Conservation (phyloP, 2,329 filamentous ascomycete species). For the Nemania sp. region DNA sequence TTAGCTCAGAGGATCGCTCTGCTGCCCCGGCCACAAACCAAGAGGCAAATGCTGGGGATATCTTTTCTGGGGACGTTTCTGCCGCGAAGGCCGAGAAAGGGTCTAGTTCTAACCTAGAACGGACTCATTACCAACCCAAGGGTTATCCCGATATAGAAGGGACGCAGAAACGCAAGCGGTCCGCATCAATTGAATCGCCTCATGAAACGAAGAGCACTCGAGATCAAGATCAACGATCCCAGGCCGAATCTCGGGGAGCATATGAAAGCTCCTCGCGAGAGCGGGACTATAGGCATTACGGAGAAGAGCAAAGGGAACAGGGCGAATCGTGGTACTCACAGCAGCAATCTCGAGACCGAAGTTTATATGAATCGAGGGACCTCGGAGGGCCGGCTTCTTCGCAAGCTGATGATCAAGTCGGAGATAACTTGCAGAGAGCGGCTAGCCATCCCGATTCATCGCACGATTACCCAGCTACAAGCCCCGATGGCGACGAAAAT, state of each 20-base stretch:
- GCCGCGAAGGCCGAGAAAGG: slow-evolving; percentile 45
- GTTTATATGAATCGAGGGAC: slow-evolving; percentile 50
- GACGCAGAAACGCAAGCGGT: slow-evolving; percentile 70
- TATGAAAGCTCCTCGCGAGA: slow-evolving; percentile 50
- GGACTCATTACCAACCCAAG: slow-evolving; percentile 46
- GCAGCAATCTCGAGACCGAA: slow-evolving; percentile 49
- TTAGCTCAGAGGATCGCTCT: slow-evolving; percentile 35
- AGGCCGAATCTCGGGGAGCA: slow-evolving; percentile 46
- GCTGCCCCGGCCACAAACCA: slow-evolving; percentile 29
- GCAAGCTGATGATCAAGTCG: slow-evolving; percentile 54
- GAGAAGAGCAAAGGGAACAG: slow-evolving; percentile 52
- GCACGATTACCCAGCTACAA: slow-evolving; percentile 56
- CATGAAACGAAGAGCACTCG: slow-evolving; percentile 40
- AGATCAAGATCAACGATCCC: slow-evolving; percentile 41
- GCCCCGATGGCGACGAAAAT: slow-evolving; percentile 58
- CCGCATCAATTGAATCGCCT: slow-evolving; percentile 59
- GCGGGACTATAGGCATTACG: slow-evolving; percentile 46
- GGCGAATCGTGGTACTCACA: slow-evolving; percentile 54
- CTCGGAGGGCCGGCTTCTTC: slow-evolving; percentile 50
- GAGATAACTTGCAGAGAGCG: slow-evolving; percentile 50
- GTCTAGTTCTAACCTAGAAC: slow-evolving; percentile 46
- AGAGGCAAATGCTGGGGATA: slow-evolving; percentile 35
- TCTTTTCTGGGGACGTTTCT: slow-evolving; percentile 31
- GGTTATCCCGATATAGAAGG: slow-evolving; percentile 50
- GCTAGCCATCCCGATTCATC: slow-evolving; percentile 50